phyloP scores from a whole-genome alignment of 331 rosid genomes.

The Arachis monticola region DNA sequence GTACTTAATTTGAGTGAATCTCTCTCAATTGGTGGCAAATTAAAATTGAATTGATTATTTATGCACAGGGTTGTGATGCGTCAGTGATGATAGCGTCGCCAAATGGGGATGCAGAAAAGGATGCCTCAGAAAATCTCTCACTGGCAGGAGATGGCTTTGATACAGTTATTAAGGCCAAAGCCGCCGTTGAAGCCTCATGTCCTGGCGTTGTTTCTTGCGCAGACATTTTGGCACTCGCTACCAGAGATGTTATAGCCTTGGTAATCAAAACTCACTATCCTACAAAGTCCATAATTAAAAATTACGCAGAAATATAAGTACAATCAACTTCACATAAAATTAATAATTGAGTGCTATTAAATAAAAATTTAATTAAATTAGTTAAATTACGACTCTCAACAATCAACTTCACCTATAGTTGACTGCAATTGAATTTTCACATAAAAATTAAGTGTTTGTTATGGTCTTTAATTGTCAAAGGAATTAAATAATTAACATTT shows the following conservation, averaged over 20 bases:
- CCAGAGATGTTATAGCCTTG: conserved; percentile 74
- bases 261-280: conserved; percentile 40
- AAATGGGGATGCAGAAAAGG: conserved; percentile 84
- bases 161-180: conserved; percentile 75
- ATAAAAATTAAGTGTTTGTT: too few species aligned
- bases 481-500: too few species aligned
- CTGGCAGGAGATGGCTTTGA: conserved; percentile 96
- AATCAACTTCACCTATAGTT: too few species aligned
- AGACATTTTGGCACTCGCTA: conserved; percentile 78
- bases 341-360: too few species aligned
- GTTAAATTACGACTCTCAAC: too few species aligned
- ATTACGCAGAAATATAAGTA: too few species aligned
- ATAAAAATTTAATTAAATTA: too few species aligned
- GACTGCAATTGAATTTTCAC: too few species aligned
- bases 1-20: background rate
- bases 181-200: conserved; percentile 74
- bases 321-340: too few species aligned
- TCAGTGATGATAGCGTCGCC: conserved; percentile 64
- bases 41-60: background rate
- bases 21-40: background rate
- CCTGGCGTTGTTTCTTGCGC: conserved; percentile 86
- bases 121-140: conserved; percentile 62
- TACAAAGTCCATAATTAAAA: too few species aligned
- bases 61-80: conserved; percentile 76
- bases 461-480: too few species aligned